Evolutionary conservation across 2,329 filamentous ascomycete species (phyloP), one percentile per base, ranked within the genome.

Genomic region (Curvularia sp.): DNA sequence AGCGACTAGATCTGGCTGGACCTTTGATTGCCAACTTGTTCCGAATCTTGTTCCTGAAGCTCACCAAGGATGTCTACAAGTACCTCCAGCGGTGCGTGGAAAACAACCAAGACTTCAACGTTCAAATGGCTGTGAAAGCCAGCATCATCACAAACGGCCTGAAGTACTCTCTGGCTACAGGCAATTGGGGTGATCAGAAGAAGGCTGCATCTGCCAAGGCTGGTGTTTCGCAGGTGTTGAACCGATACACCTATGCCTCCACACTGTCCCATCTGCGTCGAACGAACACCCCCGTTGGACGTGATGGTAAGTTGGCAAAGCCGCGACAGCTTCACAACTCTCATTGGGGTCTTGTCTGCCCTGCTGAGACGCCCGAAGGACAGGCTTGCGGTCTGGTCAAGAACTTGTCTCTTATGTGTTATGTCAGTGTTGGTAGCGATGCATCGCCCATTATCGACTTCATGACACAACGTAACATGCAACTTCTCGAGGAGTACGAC

Each of bases 101-200:
- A 78, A 89, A 88, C 53, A 91, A 90, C 77, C 86, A 89, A 60
- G 91, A 96, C 62, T 97, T 99, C 81, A 95, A 95, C 65, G 82
- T 98, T 42, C 91, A 91, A 13, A 86, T 97, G 58, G 95, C 93
- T 67, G 90, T 98, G 72, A 98, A 97, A 81, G 89, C 90, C 22
- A 90, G 88, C 62, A 97, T 95, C 20, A 85, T 99, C 66, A 96
- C 93, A 20, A 96, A 95, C 74, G 95, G 94, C 49, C 81, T 99
- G 66, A 97, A 97, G 76, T 99, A 99, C 79, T 97, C 95, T 52
- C 84, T 99, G 62, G 94, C 95, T 26, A 99, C 95, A 13, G 95
- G 95, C 66, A 99, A 99, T 80, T 99, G 95, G 96, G 96, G 95
- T 73, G 95, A 99, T 67, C 95, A 99, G 82, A 99, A 98, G 85